Evolutionary conservation across 2,329 filamentous ascomycete genomes (phyloP), one percentile per base, ranked within the genome.

Genomic region (Ophiostoma australiae): DNA sequence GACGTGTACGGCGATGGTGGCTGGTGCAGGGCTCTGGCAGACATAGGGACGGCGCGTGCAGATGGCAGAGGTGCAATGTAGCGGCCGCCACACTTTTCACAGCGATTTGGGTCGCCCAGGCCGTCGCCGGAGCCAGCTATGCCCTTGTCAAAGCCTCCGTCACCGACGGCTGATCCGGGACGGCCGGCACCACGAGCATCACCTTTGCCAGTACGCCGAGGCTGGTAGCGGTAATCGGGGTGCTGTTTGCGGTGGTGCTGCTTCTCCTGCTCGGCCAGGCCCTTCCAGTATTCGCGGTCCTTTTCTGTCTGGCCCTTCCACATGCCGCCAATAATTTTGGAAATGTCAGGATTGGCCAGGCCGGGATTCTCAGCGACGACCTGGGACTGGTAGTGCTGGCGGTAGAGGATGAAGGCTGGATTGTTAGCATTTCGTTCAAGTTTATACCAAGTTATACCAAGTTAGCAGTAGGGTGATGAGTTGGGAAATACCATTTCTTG

Each of bases 311-410:
- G 89, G 71, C 89, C 86, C 77, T 90, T 89, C 95, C 95, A 99
- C 86, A 94, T 90, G 79, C 93, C 88, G 69, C 94, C 94, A 75
- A 98, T 97, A 76, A 98, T 96, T 81, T 97, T 97, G 74, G 94
- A 97, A 76, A 98, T 97, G 69, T 97, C 93, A 3, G 94, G 94
- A 80, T 98, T 98, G 66, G 94, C 90, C 74, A 97, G 87, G 65
- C 93, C 91, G n/a, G 94, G 94, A 77, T 97, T 87, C 75, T 92
- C 86, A 70, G 89, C 85, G 52, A 94, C 91, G 69, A 98, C 92
- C 68, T 88, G 84, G 23, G 91, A 89, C 80, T 98, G 94, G 77
- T 95, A 90, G 79, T 96, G 91, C 79, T 98, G 94, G 55, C 95
- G 93, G 82, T 97, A 99, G 76, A 99, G 85, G 75, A 99, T 99